Percentiles rank a stretch among this genome's conserved stretches.
These are phyloP conservation scores for Citeromyces siamensis DNA, from an alignment of 1,139 yeast species.

Conservation along the genomic window DNA sequence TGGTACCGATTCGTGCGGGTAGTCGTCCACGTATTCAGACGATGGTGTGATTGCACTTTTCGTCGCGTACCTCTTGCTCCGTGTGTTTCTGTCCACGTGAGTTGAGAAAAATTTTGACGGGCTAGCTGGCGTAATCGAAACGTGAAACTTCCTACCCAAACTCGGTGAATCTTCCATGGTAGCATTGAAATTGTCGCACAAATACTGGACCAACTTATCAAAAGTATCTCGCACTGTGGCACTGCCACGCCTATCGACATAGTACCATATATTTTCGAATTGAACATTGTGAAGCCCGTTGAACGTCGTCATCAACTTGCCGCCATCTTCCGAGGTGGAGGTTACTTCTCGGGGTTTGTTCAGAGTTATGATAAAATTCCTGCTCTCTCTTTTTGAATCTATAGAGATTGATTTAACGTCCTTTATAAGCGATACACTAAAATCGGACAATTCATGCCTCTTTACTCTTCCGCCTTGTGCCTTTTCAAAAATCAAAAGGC, in stretches of 20 bases:
- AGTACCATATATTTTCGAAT: not conserved
- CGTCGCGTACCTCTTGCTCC: not conserved
- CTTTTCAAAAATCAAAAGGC: not conserved
- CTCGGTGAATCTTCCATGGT: not conserved
- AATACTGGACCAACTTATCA: not conserved
- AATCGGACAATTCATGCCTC: not conserved
- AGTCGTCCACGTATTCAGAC: slow-evolving; percentile 1
- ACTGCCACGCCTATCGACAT: not conserved
- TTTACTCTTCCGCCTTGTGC: not conserved
- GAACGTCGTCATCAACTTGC: no score
- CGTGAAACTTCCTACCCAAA: not conserved
- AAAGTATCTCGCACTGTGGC: not conserved
- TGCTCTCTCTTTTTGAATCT: not conserved
- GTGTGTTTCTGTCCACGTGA: not conserved
- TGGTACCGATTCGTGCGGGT: slow-evolving; percentile 13
- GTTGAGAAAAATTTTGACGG: slow-evolving; percentile 1
- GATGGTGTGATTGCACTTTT: not conserved
- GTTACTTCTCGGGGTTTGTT: not conserved
- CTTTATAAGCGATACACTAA: not conserved
- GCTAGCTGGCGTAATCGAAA: not conserved
- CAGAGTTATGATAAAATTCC: not conserved
- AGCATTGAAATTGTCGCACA: not conserved
- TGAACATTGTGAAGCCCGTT: not conserved
- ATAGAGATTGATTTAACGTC: not conserved
- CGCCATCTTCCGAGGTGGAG: not conserved